phyloP scores from a whole-genome alignment of 2,329 filamentous ascomycete species.

The Cladosporium sp. region DNA sequence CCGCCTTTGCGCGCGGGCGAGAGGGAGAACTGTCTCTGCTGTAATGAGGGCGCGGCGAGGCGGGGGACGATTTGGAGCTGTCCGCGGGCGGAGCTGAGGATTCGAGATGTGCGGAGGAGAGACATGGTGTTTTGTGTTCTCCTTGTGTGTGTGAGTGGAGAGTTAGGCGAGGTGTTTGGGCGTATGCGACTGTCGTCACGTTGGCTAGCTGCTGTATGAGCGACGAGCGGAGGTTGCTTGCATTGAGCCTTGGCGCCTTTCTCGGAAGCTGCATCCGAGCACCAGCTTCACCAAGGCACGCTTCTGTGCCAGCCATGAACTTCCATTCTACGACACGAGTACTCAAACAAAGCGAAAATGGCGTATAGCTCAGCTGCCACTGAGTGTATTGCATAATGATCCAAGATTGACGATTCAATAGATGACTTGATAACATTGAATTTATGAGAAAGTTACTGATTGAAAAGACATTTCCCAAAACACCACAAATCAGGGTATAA shows the following conservation, averaged over 20 bases:
- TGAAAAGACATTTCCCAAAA: too few relatives aligned
- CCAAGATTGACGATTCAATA: too few relatives aligned
- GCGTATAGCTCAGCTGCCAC: too few relatives aligned
- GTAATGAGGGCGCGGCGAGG: constrained; percentile 20
- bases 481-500: neutral
- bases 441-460: too few relatives aligned
- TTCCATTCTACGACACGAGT: too few relatives aligned
- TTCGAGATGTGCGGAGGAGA: constrained; percentile 19
- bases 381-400: too few relatives aligned
- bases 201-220: constrained; percentile 6
- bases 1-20: constrained; percentile 33
- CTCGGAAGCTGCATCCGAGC: neutral
- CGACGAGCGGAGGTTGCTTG: constrained; percentile 8
- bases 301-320: neutral
- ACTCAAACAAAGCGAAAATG: too few relatives aligned
- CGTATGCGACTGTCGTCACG: constrained; percentile 1
- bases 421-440: too few relatives aligned
- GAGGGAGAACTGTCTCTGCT: constrained; percentile 29
- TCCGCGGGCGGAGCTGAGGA: constrained; percentile 28
- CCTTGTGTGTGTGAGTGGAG: constrained; percentile 7
- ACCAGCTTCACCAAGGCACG: neutral
- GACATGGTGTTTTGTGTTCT: constrained; percentile 3
- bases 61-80: constrained; percentile 31
- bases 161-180: constrained; percentile 5
- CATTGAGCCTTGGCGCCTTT: neutral